Percentiles rank a stretch among this genome's conserved stretches.
Conservation (phyloP, 306 rosid genomes). For the Cyamopsis tetragonoloba region DNA sequence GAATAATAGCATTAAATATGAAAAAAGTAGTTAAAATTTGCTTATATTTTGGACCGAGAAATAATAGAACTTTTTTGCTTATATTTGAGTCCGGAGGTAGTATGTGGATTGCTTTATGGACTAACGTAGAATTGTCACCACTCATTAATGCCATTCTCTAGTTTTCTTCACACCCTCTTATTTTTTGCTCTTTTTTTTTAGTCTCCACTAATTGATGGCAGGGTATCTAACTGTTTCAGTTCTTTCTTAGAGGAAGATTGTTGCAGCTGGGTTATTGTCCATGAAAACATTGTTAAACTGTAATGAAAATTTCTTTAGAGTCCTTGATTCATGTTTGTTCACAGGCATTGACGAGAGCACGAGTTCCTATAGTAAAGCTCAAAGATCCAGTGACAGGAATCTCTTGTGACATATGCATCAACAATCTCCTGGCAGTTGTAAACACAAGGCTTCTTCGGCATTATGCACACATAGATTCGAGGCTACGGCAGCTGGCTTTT, state of each 20-base stretch:
- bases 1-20: no score
- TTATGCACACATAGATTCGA: conserved; percentile 70
- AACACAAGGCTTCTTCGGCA: conserved; percentile 92
- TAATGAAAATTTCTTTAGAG: background rate
- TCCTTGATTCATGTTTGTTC: conserved; percentile 30
- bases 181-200: background rate
- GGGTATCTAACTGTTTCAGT: background rate
- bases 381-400: conserved; percentile 88
- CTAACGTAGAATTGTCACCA: background rate
- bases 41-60: no score
- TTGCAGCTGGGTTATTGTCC: background rate
- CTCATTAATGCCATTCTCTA: background rate
- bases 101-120: background rate
- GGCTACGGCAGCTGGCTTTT: conserved; percentile 77
- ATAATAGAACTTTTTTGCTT: no score
- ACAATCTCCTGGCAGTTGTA: conserved; percentile 89
- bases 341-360: conserved; percentile 93
- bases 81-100: no score
- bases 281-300: conserved; percentile 7
- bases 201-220: no score
- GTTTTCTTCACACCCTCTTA: background rate
- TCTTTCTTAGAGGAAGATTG: background rate
- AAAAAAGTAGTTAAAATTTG: no score
- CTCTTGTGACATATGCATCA: conserved; percentile 95
- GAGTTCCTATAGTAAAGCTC: conserved; percentile 98